Percentiles rank a stretch among this genome's conserved stretches.
These are phyloP conservation scores for Corynespora cassiicola DNA, from an alignment of 2,329 filamentous ascomycete species.

Conservation along the genomic window DNA sequence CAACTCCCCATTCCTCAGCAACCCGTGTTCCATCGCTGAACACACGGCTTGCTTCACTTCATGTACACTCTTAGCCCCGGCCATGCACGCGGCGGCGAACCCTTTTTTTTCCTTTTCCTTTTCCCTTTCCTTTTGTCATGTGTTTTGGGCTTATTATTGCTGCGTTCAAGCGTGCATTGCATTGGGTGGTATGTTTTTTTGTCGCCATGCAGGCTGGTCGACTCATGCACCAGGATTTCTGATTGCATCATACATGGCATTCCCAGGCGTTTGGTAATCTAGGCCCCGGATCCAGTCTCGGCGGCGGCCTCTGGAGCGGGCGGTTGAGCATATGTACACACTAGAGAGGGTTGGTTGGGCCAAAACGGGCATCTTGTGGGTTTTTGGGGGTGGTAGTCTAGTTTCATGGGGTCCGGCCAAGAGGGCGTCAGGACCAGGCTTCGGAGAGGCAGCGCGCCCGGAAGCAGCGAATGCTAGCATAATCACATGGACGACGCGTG, in stretches of 20 bases:
- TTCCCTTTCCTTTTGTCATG: constrained; percentile 17
- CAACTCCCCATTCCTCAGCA: constrained; percentile 46
- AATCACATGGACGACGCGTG: no score
- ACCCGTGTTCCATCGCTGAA: constrained; percentile 39
- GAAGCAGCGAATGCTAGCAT: no score
- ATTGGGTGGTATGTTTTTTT: constrained; percentile 30
- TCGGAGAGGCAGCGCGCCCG: no score
- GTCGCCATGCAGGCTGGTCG: constrained; percentile 17
- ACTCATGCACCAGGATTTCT: constrained; percentile 16
- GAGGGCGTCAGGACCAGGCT: no score
- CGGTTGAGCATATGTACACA: no score
- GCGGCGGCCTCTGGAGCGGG: no score
- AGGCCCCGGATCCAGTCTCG: no score
- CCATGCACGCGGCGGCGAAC: neutral
- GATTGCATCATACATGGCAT: constrained; percentile 25
- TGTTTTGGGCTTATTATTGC: constrained; percentile 21
- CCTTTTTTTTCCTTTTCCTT: neutral
- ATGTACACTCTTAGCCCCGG: constrained; percentile 5
- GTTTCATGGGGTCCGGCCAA: no score
- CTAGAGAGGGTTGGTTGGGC: no score
- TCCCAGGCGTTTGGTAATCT: constrained; percentile 22
- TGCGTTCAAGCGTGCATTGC: constrained; percentile 47
- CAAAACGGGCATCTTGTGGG: no score
- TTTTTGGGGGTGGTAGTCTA: no score
- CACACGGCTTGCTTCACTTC: neutral